A percentile compares a stretch with the other conserved stretches of the same genome.
Conservation (phyloP, 352 stramenopile species). For the Phytophthora fragariae region DNA sequence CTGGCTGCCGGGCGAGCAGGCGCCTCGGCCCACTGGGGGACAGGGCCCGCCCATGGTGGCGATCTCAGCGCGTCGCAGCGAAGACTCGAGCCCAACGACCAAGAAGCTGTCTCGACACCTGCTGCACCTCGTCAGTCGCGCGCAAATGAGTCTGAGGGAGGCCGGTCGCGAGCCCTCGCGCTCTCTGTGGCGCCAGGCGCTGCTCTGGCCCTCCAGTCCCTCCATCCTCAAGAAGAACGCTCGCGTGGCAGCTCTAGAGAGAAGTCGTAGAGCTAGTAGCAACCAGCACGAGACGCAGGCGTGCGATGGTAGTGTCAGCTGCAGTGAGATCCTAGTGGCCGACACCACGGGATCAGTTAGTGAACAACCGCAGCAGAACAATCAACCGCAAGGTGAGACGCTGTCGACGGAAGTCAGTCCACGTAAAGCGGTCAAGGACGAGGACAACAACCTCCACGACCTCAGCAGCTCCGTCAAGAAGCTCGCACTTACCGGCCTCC, state of each 20-base stretch:
- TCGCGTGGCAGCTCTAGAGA: conserved; percentile 26
- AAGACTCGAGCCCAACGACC: conserved; percentile 25
- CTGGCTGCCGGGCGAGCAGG: conserved; percentile 24
- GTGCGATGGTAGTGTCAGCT: conserved; percentile 9
- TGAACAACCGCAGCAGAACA: conserved; percentile 16
- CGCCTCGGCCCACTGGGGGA: conserved; percentile 25
- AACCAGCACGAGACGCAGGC: conserved; percentile 34
- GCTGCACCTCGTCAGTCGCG: conserved; percentile 33
- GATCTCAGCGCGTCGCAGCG: conserved; percentile 30
- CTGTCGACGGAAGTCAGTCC: neutral
- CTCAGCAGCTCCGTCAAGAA: conserved; percentile 43
- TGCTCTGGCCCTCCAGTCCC: conserved; percentile 44
- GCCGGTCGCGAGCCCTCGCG: conserved; percentile 31
- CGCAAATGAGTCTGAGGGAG: conserved; percentile 26
- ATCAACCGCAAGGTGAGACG: conserved; percentile 26
- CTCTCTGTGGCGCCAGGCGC: conserved; percentile 44
- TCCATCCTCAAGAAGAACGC: conserved; percentile 46
- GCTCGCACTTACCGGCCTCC: conserved; percentile 31
- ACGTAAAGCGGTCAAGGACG: conserved; percentile 18
- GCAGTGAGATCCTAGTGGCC: conserved; percentile 16
- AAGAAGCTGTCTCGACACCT: conserved; percentile 36
- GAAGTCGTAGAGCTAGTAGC: conserved; percentile 22
- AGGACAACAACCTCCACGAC: conserved; percentile 40
- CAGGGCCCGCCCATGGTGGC: conserved; percentile 36
- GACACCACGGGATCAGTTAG: neutral